Conservation (phyloP, 2,329 filamentous ascomycete genomes). For the Aspergillus sp. region DNA sequence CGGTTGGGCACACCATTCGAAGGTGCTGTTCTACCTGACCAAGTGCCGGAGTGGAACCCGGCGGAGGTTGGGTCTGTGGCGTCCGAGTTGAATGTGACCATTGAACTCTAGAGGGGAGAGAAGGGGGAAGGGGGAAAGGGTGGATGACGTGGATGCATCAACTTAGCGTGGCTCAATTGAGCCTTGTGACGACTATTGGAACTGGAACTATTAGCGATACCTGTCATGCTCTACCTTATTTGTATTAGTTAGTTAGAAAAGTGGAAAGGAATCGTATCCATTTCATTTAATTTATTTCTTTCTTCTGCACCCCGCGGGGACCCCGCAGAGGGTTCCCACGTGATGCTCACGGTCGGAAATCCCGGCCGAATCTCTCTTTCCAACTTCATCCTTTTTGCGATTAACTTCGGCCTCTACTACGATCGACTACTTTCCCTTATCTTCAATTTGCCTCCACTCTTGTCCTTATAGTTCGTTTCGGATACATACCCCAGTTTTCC, state of each 20-base stretch:
- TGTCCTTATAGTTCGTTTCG: too few relatives aligned
- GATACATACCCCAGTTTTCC: too few relatives aligned
- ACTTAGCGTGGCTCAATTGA: background rate
- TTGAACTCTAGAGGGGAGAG: constrained; percentile 10
- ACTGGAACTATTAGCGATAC: background rate
- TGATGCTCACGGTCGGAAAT: background rate
- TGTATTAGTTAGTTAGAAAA: too few relatives aligned
- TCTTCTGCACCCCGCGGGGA: background rate
- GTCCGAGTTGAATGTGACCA: constrained; percentile 21
- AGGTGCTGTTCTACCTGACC: constrained; percentile 45
- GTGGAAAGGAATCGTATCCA: too few relatives aligned
- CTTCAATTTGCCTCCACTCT: too few relatives aligned
- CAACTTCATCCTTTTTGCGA: too few relatives aligned
- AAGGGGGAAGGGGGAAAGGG: background rate
- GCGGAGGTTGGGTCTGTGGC: constrained; percentile 22
- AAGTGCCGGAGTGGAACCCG: constrained; percentile 28
- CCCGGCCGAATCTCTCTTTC: background rate
- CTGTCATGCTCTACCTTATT: background rate
- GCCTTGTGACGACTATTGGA: background rate
- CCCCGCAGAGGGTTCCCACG: background rate
- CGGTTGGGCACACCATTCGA: constrained; percentile 38
- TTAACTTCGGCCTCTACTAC: too few relatives aligned
- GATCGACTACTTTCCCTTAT: too few relatives aligned
- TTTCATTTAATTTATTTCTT: background rate
- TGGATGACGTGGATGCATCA: background rate